Conservation (phyloP, 2,329 filamentous ascomycete species). For the Remersonia thermophila region DNA sequence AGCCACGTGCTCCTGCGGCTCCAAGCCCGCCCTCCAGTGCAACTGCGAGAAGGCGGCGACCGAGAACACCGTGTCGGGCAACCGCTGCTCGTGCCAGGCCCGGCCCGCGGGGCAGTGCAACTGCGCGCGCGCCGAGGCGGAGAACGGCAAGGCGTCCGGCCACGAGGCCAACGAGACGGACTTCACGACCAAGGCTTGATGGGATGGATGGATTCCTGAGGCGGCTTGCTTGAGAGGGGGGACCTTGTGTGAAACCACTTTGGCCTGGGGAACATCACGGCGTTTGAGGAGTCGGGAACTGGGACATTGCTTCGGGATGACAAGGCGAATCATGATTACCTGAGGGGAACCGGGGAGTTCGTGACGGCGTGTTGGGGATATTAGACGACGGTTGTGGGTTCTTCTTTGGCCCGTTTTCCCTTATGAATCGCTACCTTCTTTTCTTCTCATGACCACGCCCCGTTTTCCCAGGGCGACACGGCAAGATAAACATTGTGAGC, state of each 20-base stretch:
- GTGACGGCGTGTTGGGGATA: no score
- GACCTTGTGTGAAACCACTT: not conserved
- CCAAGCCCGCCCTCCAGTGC: conserved; percentile 78
- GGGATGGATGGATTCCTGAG: not conserved
- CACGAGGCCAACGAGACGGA: conserved; percentile 71
- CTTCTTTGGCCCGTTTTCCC: no score
- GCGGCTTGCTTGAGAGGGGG: not conserved
- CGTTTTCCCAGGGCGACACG: no score
- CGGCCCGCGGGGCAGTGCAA: conserved; percentile 71
- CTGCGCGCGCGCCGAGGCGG: conserved; percentile 57
- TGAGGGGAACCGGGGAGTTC: no score
- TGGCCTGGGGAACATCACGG: no score
- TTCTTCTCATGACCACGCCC: no score
- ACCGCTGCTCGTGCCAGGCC: conserved; percentile 73
- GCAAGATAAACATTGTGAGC: no score
- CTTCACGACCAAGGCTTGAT: conserved; percentile 60
- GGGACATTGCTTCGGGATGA: no score
- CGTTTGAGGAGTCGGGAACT: no score
- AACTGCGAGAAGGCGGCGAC: conserved; percentile 62
- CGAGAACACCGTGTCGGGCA: conserved; percentile 63
- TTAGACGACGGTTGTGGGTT: no score
- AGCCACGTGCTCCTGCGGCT: conserved; percentile 76
- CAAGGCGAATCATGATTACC: no score
- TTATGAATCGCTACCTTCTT: no score
- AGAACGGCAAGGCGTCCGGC: conserved; percentile 50